Base-by-base conservation (phyloP, 1,139 yeast species). In the Debaryomycetaceae sp. region DNA sequence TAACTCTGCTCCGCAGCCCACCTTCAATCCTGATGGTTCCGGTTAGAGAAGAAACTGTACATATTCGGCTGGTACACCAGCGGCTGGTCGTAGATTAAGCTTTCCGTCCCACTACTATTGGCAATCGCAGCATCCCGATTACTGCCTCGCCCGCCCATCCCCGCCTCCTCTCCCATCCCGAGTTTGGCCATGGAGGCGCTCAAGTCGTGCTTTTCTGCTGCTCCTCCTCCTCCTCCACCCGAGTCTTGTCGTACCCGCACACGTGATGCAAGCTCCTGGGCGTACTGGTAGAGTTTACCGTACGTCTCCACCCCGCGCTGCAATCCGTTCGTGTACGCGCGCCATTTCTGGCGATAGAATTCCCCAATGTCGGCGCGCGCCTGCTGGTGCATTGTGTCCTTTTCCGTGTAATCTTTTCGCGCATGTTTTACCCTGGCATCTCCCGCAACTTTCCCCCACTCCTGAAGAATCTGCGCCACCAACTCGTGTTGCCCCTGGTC, bases 301-400 rank as follows among this genome's bases (percentile, higher is more conserved):
- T 87, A 87, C 42, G 85, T 81, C 10, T 56, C 64, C 11, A 53
- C 45, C 0, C 94, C 94, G 38, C 72, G 74, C 10, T 54, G 51
- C 32, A 74, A 51, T 3, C 93, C 94, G 7, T 56, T 55, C 13
- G 61, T 55, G 39, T 77, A 77, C 19, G 67, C 64, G 22, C 55
- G 62, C 78, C 90, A 85, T 33, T 58, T 61, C 0, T 75, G 67
- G 19, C 51, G 47, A 36, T 74, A 62, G 34, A 79, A 68, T 27
- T 61, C 55, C 4, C 58, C 58, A 23, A 77, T 58, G 25, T 18
- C 20, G 8, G 10, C 10, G 8, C 8, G 8, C 6, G 20, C 20
- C 20, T 18, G 6, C 58, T 58, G 3, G 48, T 43, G 35, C 30
- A 51, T 35, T 49, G 34, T 14, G 27, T 30, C 16, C 21, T 27